Conservation (phyloP, 2,329 filamentous ascomycete species). For the Colletotrichum sp. region DNA sequence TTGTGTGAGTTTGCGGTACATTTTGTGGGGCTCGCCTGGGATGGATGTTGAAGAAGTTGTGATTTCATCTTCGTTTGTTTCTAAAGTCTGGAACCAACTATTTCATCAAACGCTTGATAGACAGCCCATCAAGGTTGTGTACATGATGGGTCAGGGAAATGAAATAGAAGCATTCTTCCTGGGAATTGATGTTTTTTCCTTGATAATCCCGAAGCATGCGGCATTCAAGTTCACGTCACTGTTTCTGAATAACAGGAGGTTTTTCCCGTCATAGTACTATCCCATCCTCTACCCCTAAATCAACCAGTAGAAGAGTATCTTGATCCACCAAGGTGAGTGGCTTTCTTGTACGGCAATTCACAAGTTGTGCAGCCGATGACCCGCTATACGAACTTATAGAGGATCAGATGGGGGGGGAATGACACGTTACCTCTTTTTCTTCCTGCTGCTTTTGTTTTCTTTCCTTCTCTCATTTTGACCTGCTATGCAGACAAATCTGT, state of each 20-base stretch:
- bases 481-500: not conserved
- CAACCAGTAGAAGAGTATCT: not conserved
- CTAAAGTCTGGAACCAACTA: not conserved
- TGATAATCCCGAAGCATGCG: fast-evolving
- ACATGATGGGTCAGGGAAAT: not conserved
- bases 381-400: too few species aligned
- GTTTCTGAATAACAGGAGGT: not conserved
- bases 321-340: not conserved
- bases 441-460: not conserved
- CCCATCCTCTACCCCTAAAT: not conserved
- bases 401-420: not conserved
- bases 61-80: not conserved
- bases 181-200: not conserved
- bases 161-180: not conserved
- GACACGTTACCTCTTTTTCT: too few species aligned
- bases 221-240: too few species aligned
- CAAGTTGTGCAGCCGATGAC: not conserved
- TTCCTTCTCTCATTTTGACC: not conserved
- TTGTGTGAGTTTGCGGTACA: not conserved
- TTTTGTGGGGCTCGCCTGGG: not conserved
- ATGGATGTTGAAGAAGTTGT: not conserved
- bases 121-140: not conserved
- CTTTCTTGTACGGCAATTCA: not conserved
- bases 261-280: not conserved
- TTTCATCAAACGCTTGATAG: not conserved